Evolutionary conservation across 225 moss, liverwort and hornwort species (phyloP), one percentile per base, ranked within the genome.

Genomic region (Sphagnum contortum): DNA sequence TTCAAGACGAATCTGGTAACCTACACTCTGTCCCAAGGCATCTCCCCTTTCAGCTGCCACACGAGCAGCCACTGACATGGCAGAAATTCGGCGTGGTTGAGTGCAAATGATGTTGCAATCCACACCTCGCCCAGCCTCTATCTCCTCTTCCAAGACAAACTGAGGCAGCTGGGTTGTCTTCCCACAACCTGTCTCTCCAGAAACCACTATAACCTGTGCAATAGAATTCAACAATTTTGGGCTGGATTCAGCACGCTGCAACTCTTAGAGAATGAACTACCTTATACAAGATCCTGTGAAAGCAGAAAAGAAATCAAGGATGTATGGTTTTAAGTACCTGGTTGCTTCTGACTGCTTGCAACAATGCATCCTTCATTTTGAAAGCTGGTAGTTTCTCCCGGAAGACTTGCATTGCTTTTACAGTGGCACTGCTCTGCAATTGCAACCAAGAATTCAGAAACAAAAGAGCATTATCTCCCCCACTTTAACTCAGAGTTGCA

Each of bases 121-220:
- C 47, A 74, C 73, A 56, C 96, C 96, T 47, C 90, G 86, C 48
- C 96, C 89, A 70, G 81, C 86, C 76, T 92, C 96, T 48, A 92
- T 76, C 73, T 96, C 96, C 73, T 88, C 76, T 64, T 96, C 96
- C 71, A 96, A 77, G 66, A 96, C 70, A 68, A 96, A 96, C 48
- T 96, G 96, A 13, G 96, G 96, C 53, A 96, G 75, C 68, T 96
- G 96, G 10, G 96, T 96, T 9, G 96, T 96, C 73, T 96, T 96
- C 65, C 96, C 96, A 64, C 96, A 96, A 55, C 96, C 96, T 68
- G 96, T 96, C 73, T 96, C 96, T 71, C 96, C 96, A 76, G 92
- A 96, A 62, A 92, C 83, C 66, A 96, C 96, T 57, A 96, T 69
- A 50, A 96, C 96, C 96, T 96, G 76, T 61, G 63, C 47, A 68